These are phyloP conservation scores for Neofusicoccum cordaticola DNA, from an alignment of 2,329 filamentous ascomycete species.

Conservation along the genomic window DNA sequence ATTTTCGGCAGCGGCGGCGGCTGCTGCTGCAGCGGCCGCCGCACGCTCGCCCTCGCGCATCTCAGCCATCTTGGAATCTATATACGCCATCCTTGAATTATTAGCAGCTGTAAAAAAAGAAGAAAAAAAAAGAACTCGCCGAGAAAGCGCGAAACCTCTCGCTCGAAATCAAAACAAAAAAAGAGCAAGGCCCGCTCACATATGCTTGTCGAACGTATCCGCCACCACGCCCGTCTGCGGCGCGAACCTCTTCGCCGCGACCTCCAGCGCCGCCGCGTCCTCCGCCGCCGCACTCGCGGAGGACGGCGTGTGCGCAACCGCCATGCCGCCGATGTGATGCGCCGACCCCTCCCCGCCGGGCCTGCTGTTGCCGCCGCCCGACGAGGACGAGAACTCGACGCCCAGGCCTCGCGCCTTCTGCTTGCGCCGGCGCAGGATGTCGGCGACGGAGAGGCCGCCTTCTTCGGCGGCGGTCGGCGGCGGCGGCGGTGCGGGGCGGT, in stretches of 20 bases:
- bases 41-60: slow-evolving; percentile 40
- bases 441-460: slow-evolving; percentile 45
- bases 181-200: slow-evolving; percentile 58
- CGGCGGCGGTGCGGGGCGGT: background rate
- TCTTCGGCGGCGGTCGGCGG: slow-evolving; percentile 25
- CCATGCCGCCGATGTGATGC: background rate
- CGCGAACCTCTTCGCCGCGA: slow-evolving; percentile 59
- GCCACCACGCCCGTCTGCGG: slow-evolving; percentile 67
- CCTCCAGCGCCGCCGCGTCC: slow-evolving; percentile 34
- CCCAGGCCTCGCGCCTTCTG: slow-evolving; percentile 52
- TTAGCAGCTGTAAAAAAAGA: slow-evolving; percentile 51
- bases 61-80: slow-evolving; percentile 77
- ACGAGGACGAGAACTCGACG: slow-evolving; percentile 54
- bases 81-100: slow-evolving; percentile 75
- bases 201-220: slow-evolving; percentile 67
- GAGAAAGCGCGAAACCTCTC: background rate
- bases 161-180: background rate
- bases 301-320: slow-evolving; percentile 20
- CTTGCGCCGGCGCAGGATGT: slow-evolving; percentile 55
- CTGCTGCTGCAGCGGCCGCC: background rate
- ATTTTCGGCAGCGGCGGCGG: background rate
- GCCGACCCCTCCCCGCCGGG: slow-evolving; percentile 21
- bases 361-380: background rate
- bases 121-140: slow-evolving; percentile 16
- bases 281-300: slow-evolving; percentile 25